phyloP scores from a whole-genome alignment of 2,329 filamentous ascomycete genomes.

The Metarhizium anisopliae region DNA sequence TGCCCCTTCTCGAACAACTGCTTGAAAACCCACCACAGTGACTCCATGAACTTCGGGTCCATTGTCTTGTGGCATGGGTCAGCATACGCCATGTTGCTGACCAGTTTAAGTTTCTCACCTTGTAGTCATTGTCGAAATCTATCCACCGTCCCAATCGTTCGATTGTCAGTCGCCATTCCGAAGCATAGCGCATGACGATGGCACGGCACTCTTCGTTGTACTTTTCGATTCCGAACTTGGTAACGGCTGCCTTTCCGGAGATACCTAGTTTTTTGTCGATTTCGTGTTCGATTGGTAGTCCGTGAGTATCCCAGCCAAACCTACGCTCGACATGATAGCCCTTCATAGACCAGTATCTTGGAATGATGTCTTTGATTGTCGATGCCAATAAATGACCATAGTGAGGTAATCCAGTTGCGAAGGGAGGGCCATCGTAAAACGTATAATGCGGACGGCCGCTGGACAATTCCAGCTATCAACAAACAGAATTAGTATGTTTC shows the following conservation, averaged over 20 bases:
- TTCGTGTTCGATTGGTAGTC: constrained; percentile 90
- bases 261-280: constrained; percentile 95
- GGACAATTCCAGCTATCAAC: constrained; percentile 61
- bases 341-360: constrained; percentile 96
- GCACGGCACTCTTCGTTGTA: constrained; percentile 89
- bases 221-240: constrained; percentile 73
- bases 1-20: constrained; percentile 81
- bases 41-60: constrained; percentile 93
- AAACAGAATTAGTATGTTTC: not conserved
- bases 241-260: constrained; percentile 77
- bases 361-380: constrained; percentile 96
- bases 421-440: constrained; percentile 86
- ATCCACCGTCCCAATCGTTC: constrained; percentile 91
- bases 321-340: constrained; percentile 85
- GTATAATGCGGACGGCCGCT: constrained; percentile 77
- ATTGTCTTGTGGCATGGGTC: constrained; percentile 53
- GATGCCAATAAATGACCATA: constrained; percentile 74
- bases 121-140: constrained; percentile 96
- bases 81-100: not conserved
- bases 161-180: constrained; percentile 82
- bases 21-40: constrained; percentile 95
- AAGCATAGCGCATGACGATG: constrained; percentile 85
- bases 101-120: constrained; percentile 38
- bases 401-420: constrained; percentile 62
- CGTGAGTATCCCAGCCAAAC: constrained; percentile 93